Evolutionary conservation across 2,329 filamentous ascomycete species (phyloP).

Genomic region (Sporothrix globosa): DNA sequence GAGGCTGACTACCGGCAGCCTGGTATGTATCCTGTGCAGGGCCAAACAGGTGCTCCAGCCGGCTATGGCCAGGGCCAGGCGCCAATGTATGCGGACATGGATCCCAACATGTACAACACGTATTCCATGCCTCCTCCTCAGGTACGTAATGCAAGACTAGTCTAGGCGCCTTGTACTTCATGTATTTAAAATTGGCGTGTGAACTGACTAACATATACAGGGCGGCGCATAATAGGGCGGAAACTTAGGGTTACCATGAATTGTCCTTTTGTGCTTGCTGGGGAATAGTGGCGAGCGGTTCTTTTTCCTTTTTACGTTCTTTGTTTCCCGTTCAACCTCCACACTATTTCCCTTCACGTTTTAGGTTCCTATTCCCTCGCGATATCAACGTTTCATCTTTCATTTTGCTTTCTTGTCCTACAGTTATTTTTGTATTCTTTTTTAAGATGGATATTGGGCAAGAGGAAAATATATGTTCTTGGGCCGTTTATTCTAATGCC

Average conservation of each 20-base stretch:
- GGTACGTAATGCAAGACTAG: slow-evolving; percentile 53
- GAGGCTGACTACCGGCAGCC: slow-evolving; percentile 80
- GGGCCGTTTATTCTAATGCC: neutral
- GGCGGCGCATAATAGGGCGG: slow-evolving; percentile 11
- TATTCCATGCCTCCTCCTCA: slow-evolving; percentile 79
- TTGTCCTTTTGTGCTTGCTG: neutral
- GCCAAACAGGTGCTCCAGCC: slow-evolving; percentile 70
- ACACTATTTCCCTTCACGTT: neutral
- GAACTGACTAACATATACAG: neutral
- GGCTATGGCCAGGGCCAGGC: slow-evolving; percentile 78
- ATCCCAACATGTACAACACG: slow-evolving; percentile 79
- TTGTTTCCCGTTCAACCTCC: slow-evolving; percentile 9
- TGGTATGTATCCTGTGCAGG: slow-evolving; percentile 79
- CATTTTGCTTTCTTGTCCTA: neutral
- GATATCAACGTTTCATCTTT: neutral
- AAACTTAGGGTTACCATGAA: neutral
- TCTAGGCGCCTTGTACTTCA: neutral
- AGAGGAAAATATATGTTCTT: slow-evolving; percentile 4
- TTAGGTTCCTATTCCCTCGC: slow-evolving; percentile 11
- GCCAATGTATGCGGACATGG: slow-evolving; percentile 79
- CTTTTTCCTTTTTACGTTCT: neutral
- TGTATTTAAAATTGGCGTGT: neutral
- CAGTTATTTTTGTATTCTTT: neutral
- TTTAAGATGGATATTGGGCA: slow-evolving; percentile 18
- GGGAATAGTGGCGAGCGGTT: neutral